Evolutionary conservation across 306 rosid genomes (phyloP).

Genomic region (Prunus campanulata): DNA sequence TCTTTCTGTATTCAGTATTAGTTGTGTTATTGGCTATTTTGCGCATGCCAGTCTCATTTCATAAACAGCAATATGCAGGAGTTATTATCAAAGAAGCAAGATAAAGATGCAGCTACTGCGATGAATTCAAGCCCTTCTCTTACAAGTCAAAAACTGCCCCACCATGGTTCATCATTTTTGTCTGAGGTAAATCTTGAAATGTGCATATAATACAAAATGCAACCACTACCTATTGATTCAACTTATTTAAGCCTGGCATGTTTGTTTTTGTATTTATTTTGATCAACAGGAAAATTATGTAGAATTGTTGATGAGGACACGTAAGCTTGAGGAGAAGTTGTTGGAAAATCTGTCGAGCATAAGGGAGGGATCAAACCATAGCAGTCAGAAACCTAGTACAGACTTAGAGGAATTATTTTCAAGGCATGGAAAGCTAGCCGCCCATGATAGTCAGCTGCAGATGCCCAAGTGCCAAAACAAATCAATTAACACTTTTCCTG

Average conservation of each 20-base stretch:
- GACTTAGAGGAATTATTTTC: background rate
- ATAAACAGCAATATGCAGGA: slow-evolving; percentile 14
- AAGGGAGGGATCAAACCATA: background rate
- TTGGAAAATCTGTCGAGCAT: background rate
- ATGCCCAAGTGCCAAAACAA: background rate
- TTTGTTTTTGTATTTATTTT: background rate
- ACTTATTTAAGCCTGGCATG: background rate
- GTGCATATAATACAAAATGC: background rate
- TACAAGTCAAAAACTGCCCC: background rate
- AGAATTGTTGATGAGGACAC: slow-evolving; percentile 6
- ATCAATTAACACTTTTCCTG: background rate
- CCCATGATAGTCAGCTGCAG: background rate
- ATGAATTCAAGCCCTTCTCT: background rate
- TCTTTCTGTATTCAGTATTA: background rate
- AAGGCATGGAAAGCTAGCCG: background rate
- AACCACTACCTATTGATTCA: background rate
- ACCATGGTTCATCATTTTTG: background rate
- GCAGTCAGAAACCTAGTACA: background rate
- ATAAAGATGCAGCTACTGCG: slow-evolving; percentile 2
- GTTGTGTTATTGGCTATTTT: background rate
- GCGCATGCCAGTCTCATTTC: background rate
- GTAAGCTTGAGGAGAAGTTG: slow-evolving; percentile 2
- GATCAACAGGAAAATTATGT: background rate
- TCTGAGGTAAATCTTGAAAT: slow-evolving; percentile 10
- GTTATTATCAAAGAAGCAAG: slow-evolving; percentile 2